These are phyloP conservation scores for Vaccinium corymbosum DNA, from an alignment of 148 eudicot genomes.

Conservation along the genomic window DNA sequence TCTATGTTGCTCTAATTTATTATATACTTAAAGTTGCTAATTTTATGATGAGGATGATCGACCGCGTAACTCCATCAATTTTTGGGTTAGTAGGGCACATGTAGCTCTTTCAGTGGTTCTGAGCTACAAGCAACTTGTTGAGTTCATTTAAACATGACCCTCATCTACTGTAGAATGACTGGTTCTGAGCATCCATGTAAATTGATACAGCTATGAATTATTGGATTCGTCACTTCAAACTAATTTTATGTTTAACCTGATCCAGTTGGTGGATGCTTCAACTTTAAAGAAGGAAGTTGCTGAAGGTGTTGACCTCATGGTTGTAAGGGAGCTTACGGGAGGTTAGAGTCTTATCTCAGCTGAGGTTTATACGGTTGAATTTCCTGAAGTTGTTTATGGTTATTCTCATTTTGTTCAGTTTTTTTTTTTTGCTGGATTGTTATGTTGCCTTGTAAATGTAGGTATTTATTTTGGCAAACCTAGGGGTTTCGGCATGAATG, in stretches of 20 bases:
- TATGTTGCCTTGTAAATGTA: slow-evolving; percentile 19
- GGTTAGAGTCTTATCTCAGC: slow-evolving; percentile 41
- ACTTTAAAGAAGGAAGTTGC: slow-evolving; percentile 93
- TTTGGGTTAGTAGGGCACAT: neutral
- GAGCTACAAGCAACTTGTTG: neutral
- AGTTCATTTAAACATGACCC: neutral
- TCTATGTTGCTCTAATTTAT: neutral
- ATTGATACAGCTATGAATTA: neutral
- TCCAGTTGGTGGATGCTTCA: slow-evolving; percentile 83
- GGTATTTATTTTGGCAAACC: slow-evolving; percentile 98
- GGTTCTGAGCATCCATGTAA: neutral
- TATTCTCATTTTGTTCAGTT: neutral
- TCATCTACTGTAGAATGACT: neutral
- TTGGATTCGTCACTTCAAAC: neutral
- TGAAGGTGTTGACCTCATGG: slow-evolving; percentile 98
- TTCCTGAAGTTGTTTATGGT: neutral
- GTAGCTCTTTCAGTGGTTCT: neutral
- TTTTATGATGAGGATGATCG: neutral
- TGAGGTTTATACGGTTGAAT: neutral
- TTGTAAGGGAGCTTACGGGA: slow-evolving; percentile 94
- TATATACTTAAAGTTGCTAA: neutral
- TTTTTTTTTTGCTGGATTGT: neutral
- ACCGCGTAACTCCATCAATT: neutral
- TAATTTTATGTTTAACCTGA: slow-evolving; percentile 8
- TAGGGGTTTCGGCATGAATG: slow-evolving; percentile 78